Evolutionary conservation across 768 basidiomycete genomes (phyloP).

Genomic region (Kwoniella bestiolae): DNA sequence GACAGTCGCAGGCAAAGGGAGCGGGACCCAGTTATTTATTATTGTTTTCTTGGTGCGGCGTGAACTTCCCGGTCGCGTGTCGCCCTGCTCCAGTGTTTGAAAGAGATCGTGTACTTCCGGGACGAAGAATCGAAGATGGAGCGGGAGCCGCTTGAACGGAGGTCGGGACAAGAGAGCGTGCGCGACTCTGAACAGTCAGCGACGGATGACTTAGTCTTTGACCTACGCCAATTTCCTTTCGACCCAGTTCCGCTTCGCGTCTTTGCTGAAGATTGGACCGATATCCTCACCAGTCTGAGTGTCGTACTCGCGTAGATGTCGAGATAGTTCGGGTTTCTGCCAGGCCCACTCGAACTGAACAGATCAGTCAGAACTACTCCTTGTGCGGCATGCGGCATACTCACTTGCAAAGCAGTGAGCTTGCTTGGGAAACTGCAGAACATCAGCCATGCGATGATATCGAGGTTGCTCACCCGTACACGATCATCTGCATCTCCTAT

Average conservation of each 20-base stretch:
- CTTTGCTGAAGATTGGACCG: constrained; percentile 48
- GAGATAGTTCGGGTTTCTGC: constrained; percentile 74
- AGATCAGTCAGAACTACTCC: too few relatives aligned
- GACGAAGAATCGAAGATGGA: constrained; percentile 77
- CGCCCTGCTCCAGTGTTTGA: constrained; percentile 52
- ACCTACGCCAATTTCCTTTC: constrained; percentile 54
- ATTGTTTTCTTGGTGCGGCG: constrained; percentile 4
- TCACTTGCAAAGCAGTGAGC: constrained; percentile 65
- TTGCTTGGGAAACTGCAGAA: constrained; percentile 70
- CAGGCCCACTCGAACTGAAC: constrained; percentile 76
- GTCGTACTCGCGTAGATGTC: constrained; percentile 63
- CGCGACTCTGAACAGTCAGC: constrained; percentile 60
- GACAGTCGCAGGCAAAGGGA: constrained; percentile 24
- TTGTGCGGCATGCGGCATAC: constrained; percentile 2
- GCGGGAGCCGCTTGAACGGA: constrained; percentile 74
- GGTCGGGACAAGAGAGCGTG: constrained; percentile 67
- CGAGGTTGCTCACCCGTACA: constrained; percentile 62
- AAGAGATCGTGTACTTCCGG: constrained; percentile 66
- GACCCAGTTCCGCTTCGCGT: constrained; percentile 43
- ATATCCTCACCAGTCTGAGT: constrained; percentile 18
- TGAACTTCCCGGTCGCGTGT: background rate
- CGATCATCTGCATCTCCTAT: constrained; percentile 76
- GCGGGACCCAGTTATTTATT: constrained; percentile 6
- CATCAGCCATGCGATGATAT: constrained; percentile 11
- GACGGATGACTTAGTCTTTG: background rate